Evolutionary conservation across 1,139 yeast genomes (phyloP).

Genomic region (Lodderomyces theae): DNA sequence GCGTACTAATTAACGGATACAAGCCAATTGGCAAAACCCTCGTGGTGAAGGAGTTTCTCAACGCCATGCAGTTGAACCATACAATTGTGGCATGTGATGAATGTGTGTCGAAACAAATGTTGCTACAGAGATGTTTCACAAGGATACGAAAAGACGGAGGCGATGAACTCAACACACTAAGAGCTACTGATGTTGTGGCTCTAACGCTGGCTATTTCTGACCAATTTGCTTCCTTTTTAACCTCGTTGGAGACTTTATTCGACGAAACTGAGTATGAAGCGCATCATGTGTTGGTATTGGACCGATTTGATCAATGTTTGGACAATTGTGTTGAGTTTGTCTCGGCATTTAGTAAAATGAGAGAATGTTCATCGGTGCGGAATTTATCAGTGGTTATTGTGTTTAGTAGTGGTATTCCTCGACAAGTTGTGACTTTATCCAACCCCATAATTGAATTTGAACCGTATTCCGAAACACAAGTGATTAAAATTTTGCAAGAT

Average conservation of each 20-base stretch:
- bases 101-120: constrained; percentile 34
- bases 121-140: constrained; percentile 38
- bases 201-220: constrained; percentile 29
- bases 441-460: constrained; percentile 51
- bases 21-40: constrained; percentile 41
- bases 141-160: constrained; percentile 31
- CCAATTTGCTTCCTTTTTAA: constrained; percentile 45
- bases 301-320: constrained; percentile 53
- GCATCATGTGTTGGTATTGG: constrained; percentile 58
- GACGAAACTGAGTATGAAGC: constrained; percentile 27
- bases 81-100: constrained; percentile 40
- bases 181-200: constrained; percentile 6
- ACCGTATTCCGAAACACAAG: constrained; percentile 43
- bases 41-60: constrained; percentile 28
- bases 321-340: constrained; percentile 47
- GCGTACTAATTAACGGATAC: constrained; percentile 39
- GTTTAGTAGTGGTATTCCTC: constrained; percentile 45
- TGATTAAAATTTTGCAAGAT: constrained; percentile 32
- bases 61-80: constrained; percentile 20
- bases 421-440: constrained; percentile 42
- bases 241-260: constrained; percentile 39
- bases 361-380: constrained; percentile 37
- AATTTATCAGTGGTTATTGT: constrained; percentile 34
- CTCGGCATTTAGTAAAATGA: constrained; percentile 45
- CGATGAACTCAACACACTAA: neutral